Percentiles rank a stretch among this genome's conserved stretches.
Evolutionary conservation across 768 basidiomycete species (phyloP).

Genomic region (Auricularia auricula-judae): DNA sequence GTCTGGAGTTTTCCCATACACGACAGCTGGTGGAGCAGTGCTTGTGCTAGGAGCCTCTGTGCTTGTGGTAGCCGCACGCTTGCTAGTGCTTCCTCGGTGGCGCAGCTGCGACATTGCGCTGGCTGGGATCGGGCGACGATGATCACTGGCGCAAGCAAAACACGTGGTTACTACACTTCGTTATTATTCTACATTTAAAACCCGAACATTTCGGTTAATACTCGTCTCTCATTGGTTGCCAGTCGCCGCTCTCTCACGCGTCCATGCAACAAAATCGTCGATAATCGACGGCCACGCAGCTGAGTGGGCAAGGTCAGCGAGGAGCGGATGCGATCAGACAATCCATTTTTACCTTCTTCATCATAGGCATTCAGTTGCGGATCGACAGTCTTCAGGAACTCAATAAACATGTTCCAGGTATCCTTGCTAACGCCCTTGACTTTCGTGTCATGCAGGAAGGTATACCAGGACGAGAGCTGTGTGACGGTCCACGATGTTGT

Average conservation of each 20-base stretch:
- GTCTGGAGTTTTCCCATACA: slow-evolving; percentile 4
- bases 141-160: too few species aligned
- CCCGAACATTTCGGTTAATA: too few species aligned
- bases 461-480: slow-evolving; percentile 65
- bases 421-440: slow-evolving; percentile 78
- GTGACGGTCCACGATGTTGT: slow-evolving; percentile 50
- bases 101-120: not conserved
- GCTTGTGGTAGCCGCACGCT: not conserved
- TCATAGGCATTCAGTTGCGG: slow-evolving; percentile 63
- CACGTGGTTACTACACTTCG: too few species aligned
- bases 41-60: not conserved
- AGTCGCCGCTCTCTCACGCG: slow-evolving; percentile 22
- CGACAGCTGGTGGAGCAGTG: not conserved
- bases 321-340: not conserved
- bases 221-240: not conserved
- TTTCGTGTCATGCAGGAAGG: slow-evolving; percentile 56
- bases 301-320: slow-evolving; percentile 15
- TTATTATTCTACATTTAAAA: too few species aligned
- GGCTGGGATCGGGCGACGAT: too few species aligned
- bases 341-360: slow-evolving; percentile 45
- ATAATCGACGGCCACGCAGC: slow-evolving; percentile 83
- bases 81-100: not conserved
- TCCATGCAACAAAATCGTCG: slow-evolving; percentile 72
- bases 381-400: slow-evolving; percentile 69
- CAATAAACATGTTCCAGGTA: slow-evolving; percentile 80